Evolutionary conservation across 345 rosid genomes (phyloP), one percentile per base, ranked within the genome.

Genomic region (Murraya paniculata): DNA sequence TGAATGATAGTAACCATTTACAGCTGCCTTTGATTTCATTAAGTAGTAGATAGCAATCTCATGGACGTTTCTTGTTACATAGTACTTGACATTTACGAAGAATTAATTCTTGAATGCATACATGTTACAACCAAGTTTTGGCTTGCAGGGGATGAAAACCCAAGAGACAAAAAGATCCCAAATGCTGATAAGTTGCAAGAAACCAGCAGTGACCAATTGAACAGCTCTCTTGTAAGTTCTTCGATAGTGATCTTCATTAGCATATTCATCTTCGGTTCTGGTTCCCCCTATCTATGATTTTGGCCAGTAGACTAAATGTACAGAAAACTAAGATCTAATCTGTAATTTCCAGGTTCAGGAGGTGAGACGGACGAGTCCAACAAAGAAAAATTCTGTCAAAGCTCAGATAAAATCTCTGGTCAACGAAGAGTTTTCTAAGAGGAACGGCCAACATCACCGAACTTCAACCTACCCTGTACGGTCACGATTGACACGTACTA

Each of bases 381-480:
- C 73, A 25, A 72, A 79, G 62, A 91, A 90, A 89, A 73, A 31
- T 35, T 89, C 95, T 16, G 88, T 90, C 6, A 89, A 73, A 78
- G 86, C 94, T 55, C 78, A 89, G 82, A 58, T 91, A 6, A 95
- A 89, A 81, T 87, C 95, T 68, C 86, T 90, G 28, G 76, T 90
- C 27, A 25, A 62, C 4, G 95, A 91, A 18, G 98, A 95, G 78
- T 82, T 81, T 74, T 76, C 82, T 36, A 89, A 82, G 79, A 87
- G 64, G 87, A 93, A 88, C 81, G 85, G 88, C 36, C 77, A 68
- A 55, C 91, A 89, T 82, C 90, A 80, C 10, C 62, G 94, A 35
- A 88, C 83, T 82, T 81, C 82, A 16, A 87, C 90, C 39, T 85
- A 71, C 76, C 91, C 98, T n/a, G 78, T 61, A 18, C 83, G 64